Conservation (phyloP, 345 rosid species). For the Rhizophora apiculata region DNA sequence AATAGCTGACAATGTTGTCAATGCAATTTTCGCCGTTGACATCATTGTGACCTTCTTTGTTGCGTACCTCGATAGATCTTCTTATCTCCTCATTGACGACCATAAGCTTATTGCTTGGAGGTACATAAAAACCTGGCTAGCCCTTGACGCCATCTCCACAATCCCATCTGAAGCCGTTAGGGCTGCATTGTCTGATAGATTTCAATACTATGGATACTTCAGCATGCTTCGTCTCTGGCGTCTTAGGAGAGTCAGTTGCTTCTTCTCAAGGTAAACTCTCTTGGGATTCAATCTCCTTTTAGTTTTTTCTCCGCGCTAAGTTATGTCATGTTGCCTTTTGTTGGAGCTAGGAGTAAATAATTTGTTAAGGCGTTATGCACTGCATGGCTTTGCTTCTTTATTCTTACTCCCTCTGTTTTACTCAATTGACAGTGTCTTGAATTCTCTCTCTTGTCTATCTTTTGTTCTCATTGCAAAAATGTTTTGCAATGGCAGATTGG, state of each 20-base stretch:
- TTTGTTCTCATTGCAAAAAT: not conserved
- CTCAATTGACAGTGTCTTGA: not conserved
- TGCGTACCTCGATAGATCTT: conserved; percentile 61
- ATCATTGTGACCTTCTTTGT: conserved; percentile 76
- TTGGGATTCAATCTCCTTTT: not conserved
- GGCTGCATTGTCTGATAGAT: conserved; percentile 36
- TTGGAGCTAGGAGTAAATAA: not conserved
- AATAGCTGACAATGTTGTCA: conserved; percentile 55
- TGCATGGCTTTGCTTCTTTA: no score
- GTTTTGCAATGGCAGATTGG: conserved; percentile 45
- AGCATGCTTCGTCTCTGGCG: conserved; percentile 94
- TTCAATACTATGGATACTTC: conserved; percentile 58
- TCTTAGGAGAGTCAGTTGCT: conserved; percentile 68
- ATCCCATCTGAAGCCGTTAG: conserved; percentile 62
- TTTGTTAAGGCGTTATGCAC: not conserved
- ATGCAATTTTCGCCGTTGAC: conserved; percentile 62
- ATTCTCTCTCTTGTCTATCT: not conserved
- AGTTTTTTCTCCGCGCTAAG: no score
- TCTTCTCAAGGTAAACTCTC: conserved; percentile 47
- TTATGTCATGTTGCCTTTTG: not conserved
- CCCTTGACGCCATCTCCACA: conserved; percentile 63
- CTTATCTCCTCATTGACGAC: conserved; percentile 65
- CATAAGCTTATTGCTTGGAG: conserved; percentile 56
- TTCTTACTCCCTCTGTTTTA: not conserved
- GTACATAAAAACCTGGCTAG: conserved; percentile 53